A percentile compares a stretch with the other conserved stretches of the same genome.
phyloP scores from a whole-genome alignment of 345 rosid species.

The Salix udensis region DNA sequence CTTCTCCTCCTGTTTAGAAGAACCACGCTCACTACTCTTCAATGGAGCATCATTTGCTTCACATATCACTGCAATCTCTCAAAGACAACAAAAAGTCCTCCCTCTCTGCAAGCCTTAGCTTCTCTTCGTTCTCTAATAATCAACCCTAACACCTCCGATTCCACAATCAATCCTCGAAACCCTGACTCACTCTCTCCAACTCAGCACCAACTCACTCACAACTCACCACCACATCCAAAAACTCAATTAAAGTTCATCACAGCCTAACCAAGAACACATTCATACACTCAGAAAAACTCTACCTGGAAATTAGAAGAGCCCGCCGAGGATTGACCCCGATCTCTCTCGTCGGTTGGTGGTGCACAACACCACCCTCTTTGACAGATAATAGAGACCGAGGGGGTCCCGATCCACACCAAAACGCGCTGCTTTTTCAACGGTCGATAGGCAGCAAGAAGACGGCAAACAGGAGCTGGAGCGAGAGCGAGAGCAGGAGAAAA shows the following conservation, averaged over 20 bases:
- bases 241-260: constrained; percentile 15
- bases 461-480: too few species aligned
- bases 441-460: too few species aligned
- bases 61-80: constrained; percentile 11
- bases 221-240: constrained; percentile 49
- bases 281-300: too few species aligned
- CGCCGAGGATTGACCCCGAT: too few species aligned
- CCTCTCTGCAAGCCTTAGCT: constrained; percentile 41
- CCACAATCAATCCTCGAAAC: constrained; percentile 52
- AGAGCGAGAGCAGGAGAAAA: too few species aligned
- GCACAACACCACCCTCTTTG: too few species aligned
- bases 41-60: constrained; percentile 42
- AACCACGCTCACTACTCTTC: not conserved
- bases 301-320: too few species aligned
- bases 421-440: too few species aligned
- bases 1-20: not conserved
- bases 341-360: too few species aligned
- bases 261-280: too few species aligned
- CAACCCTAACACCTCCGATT: constrained; percentile 49
- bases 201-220: constrained; percentile 27
- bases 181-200: constrained; percentile 51
- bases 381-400: too few species aligned
- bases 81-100: constrained; percentile 12
- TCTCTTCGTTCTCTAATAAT: constrained; percentile 59
- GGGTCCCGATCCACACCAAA: too few species aligned